Evolutionary conservation across 148 eudicot species (phyloP).

Genomic region (Pouteria glomerata): DNA sequence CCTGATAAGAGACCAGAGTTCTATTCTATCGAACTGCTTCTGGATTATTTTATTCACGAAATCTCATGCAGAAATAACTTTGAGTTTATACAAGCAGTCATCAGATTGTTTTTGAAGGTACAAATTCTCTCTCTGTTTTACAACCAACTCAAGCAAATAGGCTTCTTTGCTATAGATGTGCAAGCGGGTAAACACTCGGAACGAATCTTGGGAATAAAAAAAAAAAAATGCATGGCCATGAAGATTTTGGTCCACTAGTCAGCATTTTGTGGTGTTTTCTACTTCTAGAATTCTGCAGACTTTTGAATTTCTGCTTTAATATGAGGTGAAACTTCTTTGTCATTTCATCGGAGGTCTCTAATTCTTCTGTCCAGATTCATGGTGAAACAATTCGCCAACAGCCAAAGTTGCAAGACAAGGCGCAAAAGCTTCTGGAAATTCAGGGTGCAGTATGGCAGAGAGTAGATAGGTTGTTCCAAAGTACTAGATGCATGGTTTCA

Average conservation of each 20-base stretch:
- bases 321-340: background rate
- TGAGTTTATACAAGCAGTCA: slow-evolving; percentile 82
- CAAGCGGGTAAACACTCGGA: background rate
- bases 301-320: background rate
- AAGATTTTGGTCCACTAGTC: background rate
- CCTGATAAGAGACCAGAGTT: slow-evolving; percentile 55
- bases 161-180: background rate
- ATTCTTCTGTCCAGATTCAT: slow-evolving; percentile 59
- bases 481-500: slow-evolving; percentile 80
- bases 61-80: slow-evolving; percentile 76
- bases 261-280: background rate
- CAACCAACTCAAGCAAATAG: background rate
- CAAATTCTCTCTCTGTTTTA: background rate
- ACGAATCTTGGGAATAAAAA: background rate
- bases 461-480: slow-evolving; percentile 80
- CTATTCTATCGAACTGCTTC: slow-evolving; percentile 54
- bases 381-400: slow-evolving; percentile 77
- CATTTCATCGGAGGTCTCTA: background rate
- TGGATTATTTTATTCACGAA: slow-evolving; percentile 84
- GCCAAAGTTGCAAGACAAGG: slow-evolving; percentile 65
- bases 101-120: slow-evolving; percentile 90
- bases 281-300: background rate
- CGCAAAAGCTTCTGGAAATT: slow-evolving; percentile 61
- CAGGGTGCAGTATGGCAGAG: slow-evolving; percentile 76
- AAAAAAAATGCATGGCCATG: background rate